Conservation (phyloP, 352 stramenopile genomes). For the Globisporangium okanoganense region DNA sequence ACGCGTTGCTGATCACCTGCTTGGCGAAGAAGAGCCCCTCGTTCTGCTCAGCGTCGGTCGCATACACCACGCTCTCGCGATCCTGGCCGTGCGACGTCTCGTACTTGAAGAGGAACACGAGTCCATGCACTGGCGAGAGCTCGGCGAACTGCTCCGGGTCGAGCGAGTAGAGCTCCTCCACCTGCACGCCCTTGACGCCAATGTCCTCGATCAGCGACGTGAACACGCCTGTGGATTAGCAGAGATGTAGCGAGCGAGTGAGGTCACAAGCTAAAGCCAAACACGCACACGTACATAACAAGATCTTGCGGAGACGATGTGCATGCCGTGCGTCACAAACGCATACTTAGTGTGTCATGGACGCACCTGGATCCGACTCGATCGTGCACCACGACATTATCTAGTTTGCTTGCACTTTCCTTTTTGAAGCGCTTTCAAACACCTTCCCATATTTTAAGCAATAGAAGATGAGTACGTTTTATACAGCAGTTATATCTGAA, state of each 20-base stretch:
- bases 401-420: constrained; percentile 4
- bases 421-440: background rate
- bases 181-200: constrained; percentile 89
- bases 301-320: background rate
- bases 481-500: too few species aligned
- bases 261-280: background rate
- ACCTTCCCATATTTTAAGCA: too few species aligned
- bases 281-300: background rate
- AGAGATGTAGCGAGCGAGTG: background rate
- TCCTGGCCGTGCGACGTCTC: constrained; percentile 45
- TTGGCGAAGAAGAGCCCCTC: constrained; percentile 93
- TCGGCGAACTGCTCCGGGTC: constrained; percentile 83
- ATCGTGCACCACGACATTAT: constrained; percentile 81
- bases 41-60: constrained; percentile 31
- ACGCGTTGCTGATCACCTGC: constrained; percentile 95
- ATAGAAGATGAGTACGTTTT: too few species aligned
- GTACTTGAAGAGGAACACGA: constrained; percentile 98
- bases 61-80: constrained; percentile 14
- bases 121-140: constrained; percentile 81
- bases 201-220: constrained; percentile 93
- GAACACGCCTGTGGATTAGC: constrained; percentile 60
- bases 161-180: constrained; percentile 93
- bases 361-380: constrained; percentile 67
- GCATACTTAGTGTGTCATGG: background rate
- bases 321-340: background rate